These are phyloP conservation scores for Orbilia quercus DNA, from an alignment of 2,329 filamentous ascomycete genomes.

Conservation along the genomic window DNA sequence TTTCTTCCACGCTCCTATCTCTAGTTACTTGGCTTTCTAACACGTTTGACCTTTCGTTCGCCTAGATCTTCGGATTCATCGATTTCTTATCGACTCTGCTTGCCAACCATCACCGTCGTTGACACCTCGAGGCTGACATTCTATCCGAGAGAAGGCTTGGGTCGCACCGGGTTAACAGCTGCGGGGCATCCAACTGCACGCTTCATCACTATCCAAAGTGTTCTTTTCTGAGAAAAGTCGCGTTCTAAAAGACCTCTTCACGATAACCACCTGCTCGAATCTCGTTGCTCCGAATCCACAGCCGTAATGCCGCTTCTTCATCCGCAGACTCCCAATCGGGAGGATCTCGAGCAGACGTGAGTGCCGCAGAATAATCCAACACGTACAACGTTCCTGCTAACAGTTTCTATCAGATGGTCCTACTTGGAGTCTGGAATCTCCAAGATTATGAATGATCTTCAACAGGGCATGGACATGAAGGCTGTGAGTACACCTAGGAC, in stretches of 20 bases:
- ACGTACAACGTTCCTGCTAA: not conserved
- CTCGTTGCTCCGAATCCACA: slow-evolving; percentile 12
- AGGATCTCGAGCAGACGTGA: slow-evolving; percentile 74
- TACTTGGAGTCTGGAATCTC: slow-evolving; percentile 90
- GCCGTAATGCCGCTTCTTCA: slow-evolving; percentile 57
- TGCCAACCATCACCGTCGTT: slow-evolving; percentile 9
- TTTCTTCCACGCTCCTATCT: not conserved
- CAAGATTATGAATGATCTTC: slow-evolving; percentile 91
- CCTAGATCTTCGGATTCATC: slow-evolving; percentile 24
- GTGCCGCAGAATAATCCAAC: slow-evolving; percentile 60
- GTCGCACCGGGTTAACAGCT: slow-evolving; percentile 18
- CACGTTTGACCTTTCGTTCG: slow-evolving; percentile 4
- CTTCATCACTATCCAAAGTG: slow-evolving; percentile 36
- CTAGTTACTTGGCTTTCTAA: slow-evolving; percentile 21
- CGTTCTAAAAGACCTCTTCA: slow-evolving; percentile 30
- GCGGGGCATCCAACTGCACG: slow-evolving; percentile 47
- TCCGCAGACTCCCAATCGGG: slow-evolving; percentile 71
- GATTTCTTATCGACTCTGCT: slow-evolving; percentile 10
- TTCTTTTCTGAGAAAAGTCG: slow-evolving; percentile 48
- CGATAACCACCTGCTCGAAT: slow-evolving; percentile 50
- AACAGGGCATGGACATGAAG: slow-evolving; percentile 91
- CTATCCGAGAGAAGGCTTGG: slow-evolving; percentile 22
- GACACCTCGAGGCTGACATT: slow-evolving; percentile 23
- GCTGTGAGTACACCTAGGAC: slow-evolving; percentile 69
- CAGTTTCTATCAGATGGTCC: slow-evolving; percentile 73